phyloP scores from a whole-genome alignment of 805 yeast genomes.

The Lachancea thermotolerans region DNA sequence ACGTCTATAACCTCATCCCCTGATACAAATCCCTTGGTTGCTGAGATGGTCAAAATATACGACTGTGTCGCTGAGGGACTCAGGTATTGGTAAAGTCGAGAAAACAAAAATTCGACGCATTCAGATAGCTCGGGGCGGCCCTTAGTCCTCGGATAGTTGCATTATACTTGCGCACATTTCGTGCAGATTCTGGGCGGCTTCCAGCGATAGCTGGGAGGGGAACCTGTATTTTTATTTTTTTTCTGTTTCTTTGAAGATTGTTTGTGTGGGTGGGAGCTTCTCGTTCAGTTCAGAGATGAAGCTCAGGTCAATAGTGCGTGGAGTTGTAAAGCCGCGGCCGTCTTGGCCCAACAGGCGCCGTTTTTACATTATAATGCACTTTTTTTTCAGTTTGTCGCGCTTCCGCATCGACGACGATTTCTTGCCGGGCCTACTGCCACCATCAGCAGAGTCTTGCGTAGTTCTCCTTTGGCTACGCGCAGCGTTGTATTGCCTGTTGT shows the following conservation, averaged over 20 bases:
- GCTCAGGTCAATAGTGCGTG: no score
- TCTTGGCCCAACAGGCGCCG: no score
- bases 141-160: no score
- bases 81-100: neutral
- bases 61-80: neutral
- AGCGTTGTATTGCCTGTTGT: conserved; percentile 34
- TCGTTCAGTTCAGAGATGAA: no score
- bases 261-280: no score
- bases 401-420: conserved; percentile 9
- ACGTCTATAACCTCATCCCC: neutral
- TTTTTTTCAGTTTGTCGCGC: conserved; percentile 12
- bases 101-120: neutral
- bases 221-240: no score
- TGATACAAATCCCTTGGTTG: neutral
- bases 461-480: conserved; percentile 5
- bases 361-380: conserved; percentile 16
- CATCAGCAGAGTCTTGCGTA: conserved; percentile 4
- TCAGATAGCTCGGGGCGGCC: neutral
- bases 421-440: conserved; percentile 6
- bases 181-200: no score
- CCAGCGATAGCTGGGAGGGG: no score
- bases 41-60: neutral
- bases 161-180: no score
- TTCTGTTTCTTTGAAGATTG: no score
- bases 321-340: no score